Evolutionary conservation across 1,284 basidiomycete species (phyloP).

Genomic region (Ceratobasidium sp.): DNA sequence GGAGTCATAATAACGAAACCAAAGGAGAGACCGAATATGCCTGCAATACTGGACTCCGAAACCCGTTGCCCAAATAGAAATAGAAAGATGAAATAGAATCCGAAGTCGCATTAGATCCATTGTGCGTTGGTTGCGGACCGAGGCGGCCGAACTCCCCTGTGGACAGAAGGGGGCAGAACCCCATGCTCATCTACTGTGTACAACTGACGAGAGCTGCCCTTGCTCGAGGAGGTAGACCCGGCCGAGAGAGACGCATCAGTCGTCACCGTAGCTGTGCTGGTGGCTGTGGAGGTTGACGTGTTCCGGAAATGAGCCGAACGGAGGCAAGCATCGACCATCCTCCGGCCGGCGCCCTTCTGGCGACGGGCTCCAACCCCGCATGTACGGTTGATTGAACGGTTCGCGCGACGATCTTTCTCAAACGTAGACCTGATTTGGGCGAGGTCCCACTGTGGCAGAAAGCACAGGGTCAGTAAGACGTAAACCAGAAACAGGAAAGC

Average conservation of each 20-base stretch:
- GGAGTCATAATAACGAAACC: background rate
- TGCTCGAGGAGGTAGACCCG: background rate
- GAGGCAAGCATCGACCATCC: conserved; percentile 28
- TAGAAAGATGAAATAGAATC: background rate
- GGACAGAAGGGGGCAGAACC: background rate
- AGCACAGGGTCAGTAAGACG: conserved; percentile 9
- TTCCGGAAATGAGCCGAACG: conserved; percentile 24
- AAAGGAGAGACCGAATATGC: conserved; percentile 21
- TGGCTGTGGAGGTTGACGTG: conserved; percentile 17
- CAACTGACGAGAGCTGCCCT: conserved; percentile 6
- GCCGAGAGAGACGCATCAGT: background rate
- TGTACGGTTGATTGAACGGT: conserved; percentile 26
- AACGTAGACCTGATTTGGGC: conserved; percentile 17
- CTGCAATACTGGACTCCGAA: conserved; percentile 24
- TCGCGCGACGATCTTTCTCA: conserved; percentile 20
- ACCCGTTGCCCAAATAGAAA: conserved; percentile 23
- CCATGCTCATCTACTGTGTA: conserved; percentile 1
- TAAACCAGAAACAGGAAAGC: conserved; percentile 15
- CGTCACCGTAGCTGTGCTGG: conserved; percentile 6
- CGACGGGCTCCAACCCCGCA: conserved; percentile 24
- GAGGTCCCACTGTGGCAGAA: conserved; percentile 9
- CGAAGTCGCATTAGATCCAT: conserved; percentile 12
- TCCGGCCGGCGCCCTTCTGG: conserved; percentile 18
- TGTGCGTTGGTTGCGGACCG: conserved; percentile 20
- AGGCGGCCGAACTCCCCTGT: background rate